Conservation (phyloP, 768 basidiomycete genomes). For the Multifurca ochricompacta region DNA sequence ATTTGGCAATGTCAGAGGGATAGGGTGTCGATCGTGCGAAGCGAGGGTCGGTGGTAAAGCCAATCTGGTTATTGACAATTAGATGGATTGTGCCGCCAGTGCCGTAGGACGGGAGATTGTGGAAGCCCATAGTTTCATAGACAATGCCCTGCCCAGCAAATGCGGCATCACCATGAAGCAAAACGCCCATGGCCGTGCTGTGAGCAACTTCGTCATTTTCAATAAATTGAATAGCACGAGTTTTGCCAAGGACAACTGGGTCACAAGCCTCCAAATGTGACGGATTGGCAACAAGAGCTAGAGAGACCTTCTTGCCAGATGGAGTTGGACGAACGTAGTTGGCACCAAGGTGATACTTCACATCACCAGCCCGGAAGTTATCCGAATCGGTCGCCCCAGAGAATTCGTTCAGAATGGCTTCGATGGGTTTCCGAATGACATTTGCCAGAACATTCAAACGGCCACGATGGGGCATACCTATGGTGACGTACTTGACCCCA, state of each 20-base stretch:
- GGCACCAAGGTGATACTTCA: conserved; percentile 98
- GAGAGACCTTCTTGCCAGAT: conserved; percentile 93
- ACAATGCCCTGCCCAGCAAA: conserved; percentile 98
- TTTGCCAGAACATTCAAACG: conserved; percentile 97
- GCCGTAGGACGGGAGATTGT: conserved; percentile 90
- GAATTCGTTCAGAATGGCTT: conserved; percentile 97
- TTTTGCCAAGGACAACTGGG: conserved; percentile 98
- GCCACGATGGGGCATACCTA: conserved; percentile 99
- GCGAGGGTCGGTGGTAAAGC: conserved; percentile 97
- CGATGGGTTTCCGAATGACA: conserved; percentile 96
- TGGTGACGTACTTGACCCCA: conserved; percentile 92
- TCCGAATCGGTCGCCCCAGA: conserved; percentile 60
- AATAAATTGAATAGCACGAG: conserved; percentile 92
- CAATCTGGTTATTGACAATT: conserved; percentile 98
- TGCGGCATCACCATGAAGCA: conserved; percentile 96
- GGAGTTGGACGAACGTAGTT: conserved; percentile 98
- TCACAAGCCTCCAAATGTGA: conserved; percentile 97
- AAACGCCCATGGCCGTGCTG: conserved; percentile 85
- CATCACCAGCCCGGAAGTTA: conserved; percentile 87
- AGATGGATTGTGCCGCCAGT: conserved; percentile 98
- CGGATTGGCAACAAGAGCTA: conserved; percentile 97
- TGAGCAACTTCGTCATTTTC: conserved; percentile 78
- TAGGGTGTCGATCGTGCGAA: conserved; percentile 98
- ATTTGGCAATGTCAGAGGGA: conserved; percentile 96
- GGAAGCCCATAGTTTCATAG: conserved; percentile 99